Conservation (phyloP, 2,329 filamentous ascomycete genomes). For the Sporothrix schenckii region DNA sequence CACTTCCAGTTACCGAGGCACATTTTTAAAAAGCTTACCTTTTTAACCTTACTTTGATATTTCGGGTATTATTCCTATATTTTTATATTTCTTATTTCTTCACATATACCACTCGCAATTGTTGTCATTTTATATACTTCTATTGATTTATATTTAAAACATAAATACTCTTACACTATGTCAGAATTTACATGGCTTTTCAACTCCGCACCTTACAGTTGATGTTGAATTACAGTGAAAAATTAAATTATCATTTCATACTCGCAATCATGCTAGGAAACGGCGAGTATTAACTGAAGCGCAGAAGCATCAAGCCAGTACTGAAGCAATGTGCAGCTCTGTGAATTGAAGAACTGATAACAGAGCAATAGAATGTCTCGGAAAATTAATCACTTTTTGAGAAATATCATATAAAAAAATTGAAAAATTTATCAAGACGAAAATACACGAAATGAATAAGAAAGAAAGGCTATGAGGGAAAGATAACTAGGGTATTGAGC, state of each 20-base stretch:
- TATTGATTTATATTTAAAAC: not conserved
- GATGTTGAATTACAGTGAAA: no score
- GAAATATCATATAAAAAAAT: not conserved
- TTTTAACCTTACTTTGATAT: no score
- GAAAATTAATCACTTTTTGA: not conserved
- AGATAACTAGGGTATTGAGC: slow-evolving; percentile 14
- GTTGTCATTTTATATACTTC: not conserved
- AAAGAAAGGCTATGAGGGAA: not conserved
- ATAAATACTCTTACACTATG: no score
- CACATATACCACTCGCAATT: slow-evolving; percentile 2
- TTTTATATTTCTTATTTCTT: not conserved
- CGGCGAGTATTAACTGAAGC: no score
- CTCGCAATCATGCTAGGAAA: no score
- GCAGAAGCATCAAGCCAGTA: no score
- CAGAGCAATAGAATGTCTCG: not conserved
- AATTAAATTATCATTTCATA: no score
- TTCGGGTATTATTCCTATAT: not conserved
- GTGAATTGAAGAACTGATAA: no score
- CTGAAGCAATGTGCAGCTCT: no score
- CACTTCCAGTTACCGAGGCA: not conserved
- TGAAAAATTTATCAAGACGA: not conserved
- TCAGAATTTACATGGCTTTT: no score
- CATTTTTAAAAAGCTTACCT: not conserved
- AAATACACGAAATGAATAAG: not conserved
- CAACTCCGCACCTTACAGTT: no score